Conservation (phyloP, 768 basidiomycete genomes). For the Rhizopogon salebrosus region DNA sequence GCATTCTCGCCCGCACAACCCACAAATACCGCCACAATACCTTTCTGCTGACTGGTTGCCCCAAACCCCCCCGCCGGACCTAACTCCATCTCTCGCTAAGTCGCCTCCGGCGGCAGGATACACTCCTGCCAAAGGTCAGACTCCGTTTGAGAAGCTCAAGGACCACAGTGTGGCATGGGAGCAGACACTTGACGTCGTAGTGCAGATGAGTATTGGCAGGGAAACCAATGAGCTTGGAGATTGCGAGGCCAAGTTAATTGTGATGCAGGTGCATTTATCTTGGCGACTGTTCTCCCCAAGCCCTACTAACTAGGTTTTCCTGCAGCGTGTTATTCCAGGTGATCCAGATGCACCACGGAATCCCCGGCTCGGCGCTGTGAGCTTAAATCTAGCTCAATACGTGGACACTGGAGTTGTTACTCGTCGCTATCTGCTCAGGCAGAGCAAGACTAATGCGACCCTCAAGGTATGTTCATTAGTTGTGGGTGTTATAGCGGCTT, state of each 20-base stretch:
- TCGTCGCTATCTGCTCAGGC: constrained; percentile 59
- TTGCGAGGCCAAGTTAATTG: constrained; percentile 57
- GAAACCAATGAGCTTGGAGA: constrained; percentile 43
- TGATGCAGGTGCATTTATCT: constrained; percentile 42
- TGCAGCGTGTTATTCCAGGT: constrained; percentile 50
- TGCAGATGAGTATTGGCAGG: constrained; percentile 59
- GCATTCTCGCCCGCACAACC: background rate
- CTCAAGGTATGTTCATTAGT: constrained; percentile 46
- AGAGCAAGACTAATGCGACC: constrained; percentile 77
- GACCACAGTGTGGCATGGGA: constrained; percentile 66
- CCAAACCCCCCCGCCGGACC: constrained; percentile 3
- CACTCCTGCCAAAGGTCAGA: constrained; percentile 53
- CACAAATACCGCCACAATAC: constrained; percentile 10
- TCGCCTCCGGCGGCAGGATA: constrained; percentile 8
- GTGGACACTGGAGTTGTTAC: constrained; percentile 52
- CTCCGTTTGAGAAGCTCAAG: constrained; percentile 51
- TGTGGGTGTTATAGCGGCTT: background rate
- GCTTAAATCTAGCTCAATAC: constrained; percentile 74
- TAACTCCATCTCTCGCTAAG: background rate
- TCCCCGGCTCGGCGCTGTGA: constrained; percentile 58
- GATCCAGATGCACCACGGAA: constrained; percentile 53
- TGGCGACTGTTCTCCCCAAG: background rate
- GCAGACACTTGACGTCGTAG: constrained; percentile 47
- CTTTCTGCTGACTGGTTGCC: constrained; percentile 25
- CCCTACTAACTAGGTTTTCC: background rate